Conservation (phyloP, 2,329 filamentous ascomycete species). For the Trichoderma koningii region DNA sequence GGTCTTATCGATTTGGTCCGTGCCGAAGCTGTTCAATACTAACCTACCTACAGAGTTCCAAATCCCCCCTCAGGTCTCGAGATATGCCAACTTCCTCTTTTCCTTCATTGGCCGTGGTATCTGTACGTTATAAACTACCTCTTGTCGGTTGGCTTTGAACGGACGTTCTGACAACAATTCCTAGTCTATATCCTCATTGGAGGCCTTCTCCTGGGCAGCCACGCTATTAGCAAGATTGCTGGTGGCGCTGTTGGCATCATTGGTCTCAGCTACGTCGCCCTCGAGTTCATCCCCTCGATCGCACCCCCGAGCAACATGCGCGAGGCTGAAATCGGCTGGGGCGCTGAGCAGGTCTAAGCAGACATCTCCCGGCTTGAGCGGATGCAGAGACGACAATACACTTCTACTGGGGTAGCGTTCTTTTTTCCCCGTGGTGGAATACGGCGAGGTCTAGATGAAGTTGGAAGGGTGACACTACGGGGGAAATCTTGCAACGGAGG, state of each 20-base stretch:
- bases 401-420: background rate
- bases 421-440: background rate
- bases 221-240: constrained; percentile 69
- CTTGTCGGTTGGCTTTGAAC: background rate
- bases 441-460: background rate
- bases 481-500: background rate
- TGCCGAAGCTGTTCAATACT: background rate
- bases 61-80: constrained; percentile 86
- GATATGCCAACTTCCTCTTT: constrained; percentile 97
- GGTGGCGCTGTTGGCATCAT: constrained; percentile 76
- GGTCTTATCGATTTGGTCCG: background rate
- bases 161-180: constrained; percentile 18
- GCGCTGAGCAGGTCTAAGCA: constrained; percentile 71
- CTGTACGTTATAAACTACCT: constrained; percentile 64
- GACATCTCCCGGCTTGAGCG: background rate
- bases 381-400: background rate
- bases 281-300: constrained; percentile 78
- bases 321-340: constrained; percentile 74
- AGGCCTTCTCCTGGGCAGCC: constrained; percentile 73
- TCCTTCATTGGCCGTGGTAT: constrained; percentile 93
- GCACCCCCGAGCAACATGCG: constrained; percentile 82
- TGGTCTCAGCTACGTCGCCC: constrained; percentile 74
- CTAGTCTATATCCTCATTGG: constrained; percentile 96
- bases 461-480: background rate
- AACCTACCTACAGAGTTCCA: constrained; percentile 69